Evolutionary conservation across 1,139 yeast species (phyloP).

Genomic region (Yarrowia galli): DNA sequence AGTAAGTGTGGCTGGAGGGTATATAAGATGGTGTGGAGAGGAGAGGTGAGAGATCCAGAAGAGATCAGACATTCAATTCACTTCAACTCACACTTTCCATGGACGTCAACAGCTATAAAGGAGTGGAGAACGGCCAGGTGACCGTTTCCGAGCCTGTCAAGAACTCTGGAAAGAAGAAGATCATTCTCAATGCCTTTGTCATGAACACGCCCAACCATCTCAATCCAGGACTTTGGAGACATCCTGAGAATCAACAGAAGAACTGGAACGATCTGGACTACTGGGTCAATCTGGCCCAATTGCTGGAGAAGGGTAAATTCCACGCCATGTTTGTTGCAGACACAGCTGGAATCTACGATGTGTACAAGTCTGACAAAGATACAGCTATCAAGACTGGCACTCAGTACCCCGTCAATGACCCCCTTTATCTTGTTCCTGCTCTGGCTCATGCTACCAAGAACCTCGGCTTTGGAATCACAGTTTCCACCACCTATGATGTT

Average conservation of each 20-base stretch:
- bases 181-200: slow-evolving; percentile 55
- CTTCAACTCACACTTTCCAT: background rate
- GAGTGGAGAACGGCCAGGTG: slow-evolving; percentile 28
- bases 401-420: slow-evolving; percentile 55
- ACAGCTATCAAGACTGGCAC: slow-evolving; percentile 53
- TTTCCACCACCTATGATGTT: slow-evolving; percentile 54
- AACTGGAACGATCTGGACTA: slow-evolving; percentile 54
- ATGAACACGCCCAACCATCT: slow-evolving; percentile 56
- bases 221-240: slow-evolving; percentile 56
- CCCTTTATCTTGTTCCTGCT: slow-evolving; percentile 52
- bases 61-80: too few species aligned
- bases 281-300: slow-evolving; percentile 57
- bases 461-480: slow-evolving; percentile 55
- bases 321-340: slow-evolving; percentile 59
- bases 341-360: slow-evolving; percentile 57
- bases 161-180: background rate
- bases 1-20: slow-evolving; percentile 27
- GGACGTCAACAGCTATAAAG: slow-evolving; percentile 33
- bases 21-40: background rate
- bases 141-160: slow-evolving; percentile 1
- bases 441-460: slow-evolving; percentile 55
- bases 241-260: slow-evolving; percentile 55
- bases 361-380: slow-evolving; percentile 53
- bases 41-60: background rate
- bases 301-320: slow-evolving; percentile 57